Evolutionary conservation across 2,329 filamentous ascomycete genomes (phyloP), one percentile per base, ranked within the genome.

Genomic region (Aureobasidium melanogenum): DNA sequence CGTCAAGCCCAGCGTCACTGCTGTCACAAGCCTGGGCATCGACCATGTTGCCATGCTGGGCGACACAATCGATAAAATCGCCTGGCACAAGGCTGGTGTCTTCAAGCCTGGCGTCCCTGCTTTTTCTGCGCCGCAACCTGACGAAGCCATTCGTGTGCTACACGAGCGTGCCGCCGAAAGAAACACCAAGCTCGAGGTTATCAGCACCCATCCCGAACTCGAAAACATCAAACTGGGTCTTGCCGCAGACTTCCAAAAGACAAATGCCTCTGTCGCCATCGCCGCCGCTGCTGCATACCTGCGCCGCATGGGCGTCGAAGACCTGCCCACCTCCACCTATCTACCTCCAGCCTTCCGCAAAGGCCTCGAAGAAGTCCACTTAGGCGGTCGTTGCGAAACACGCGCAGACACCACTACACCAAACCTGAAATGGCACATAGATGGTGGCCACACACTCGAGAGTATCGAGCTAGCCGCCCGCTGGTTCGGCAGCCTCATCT

Each of bases 41-140:
- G 92, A 97, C 68, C 92, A 97, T 73, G 85, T 88, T 0, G 84
- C 82, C 5, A 85, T 96, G 80, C 79, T 97, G 38, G 92, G 92
- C 12, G 80, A 82, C 39, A 92, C 90, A 0, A 82, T 93, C 55
- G 86, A 88, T 61, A 79, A 90, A 69, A 96, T 96, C 65, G 86
- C 91, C 3, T 96, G 91, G 92, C 89, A 96, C 72, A 97, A 97
- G 73, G 87, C 87, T 7, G 92, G 92, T 0, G 89, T 97, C 47
- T 87, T 95, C 71, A 96, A 95, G 72, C 56, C 74, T 0, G 84
- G 82, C 0, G 81, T 81, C 5, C 79, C 81, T 26, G 84, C 82
- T 1, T 89, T 88, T 63, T 86, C 87, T 0, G 82, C 82, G 2
- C 77, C 78, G 0, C 85, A 88, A 65, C 75, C 77, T 34, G 73